Evolutionary conservation across 2,329 filamentous ascomycete species (phyloP), one percentile per base, ranked within the genome.

Genomic region (Conoideocrella luteorostrata): DNA sequence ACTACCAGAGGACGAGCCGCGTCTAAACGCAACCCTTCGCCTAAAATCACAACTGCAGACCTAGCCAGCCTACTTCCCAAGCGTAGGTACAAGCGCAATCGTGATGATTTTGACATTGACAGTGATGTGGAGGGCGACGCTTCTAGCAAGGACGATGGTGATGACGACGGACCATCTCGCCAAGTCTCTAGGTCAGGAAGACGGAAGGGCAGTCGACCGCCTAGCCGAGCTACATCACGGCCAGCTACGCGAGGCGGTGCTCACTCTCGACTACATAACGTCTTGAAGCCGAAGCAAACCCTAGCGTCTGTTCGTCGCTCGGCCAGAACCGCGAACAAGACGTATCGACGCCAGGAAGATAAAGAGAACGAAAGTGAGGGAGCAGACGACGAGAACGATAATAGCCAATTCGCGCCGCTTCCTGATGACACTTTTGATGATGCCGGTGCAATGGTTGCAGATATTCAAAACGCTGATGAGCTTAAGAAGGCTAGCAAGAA

Each of bases 401-500:
- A 64, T 44, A 67, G 63, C 21, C 57, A 62, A 38, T 64, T 74
- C 41, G 65, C 60, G 18, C 70, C 69, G 18, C 59, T 66, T 21
- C 66, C 66, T 4, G 72, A 77, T 29, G 67, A 75, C 40, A 69
- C 66, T 0, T 67, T 71, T 53, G 67, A 63, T 13, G 50, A 48
- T 11, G n/a, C n/a, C n/a, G 58, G 43, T 23, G 50, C 47, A 39
- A 59, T 47, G 29, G 47, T 61, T 37, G 60, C 55, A 63, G 65
- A 51, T 54, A 62, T 55, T 52, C 61, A 51, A 30, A 66, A 55
- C 57, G 59, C 72, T 20, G 61, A 73, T 33, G 78, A 81, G 66
- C 65, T 86, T 48, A 77, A 76, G 61, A 67, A 71, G 39, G 77
- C 78, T 32, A 69, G 69, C 9, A 72, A 68, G 57, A 84, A 84